A percentile compares a stretch with the other conserved stretches of the same genome.
phyloP scores from a whole-genome alignment of 179 eudicot species.

The Carnegiea gigantea region DNA sequence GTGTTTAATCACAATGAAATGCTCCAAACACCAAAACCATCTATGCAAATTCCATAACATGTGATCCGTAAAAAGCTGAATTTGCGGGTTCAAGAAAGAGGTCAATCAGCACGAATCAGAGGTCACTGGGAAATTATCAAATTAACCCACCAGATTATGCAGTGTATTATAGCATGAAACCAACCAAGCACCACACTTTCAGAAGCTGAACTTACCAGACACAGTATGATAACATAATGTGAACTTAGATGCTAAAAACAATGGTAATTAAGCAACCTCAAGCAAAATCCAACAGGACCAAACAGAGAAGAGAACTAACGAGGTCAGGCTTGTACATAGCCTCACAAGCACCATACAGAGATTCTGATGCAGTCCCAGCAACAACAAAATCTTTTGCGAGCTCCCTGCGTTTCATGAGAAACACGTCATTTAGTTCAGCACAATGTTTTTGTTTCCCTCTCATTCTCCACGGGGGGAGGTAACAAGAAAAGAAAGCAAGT shows the following conservation, averaged over 20 bases:
- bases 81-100: not conserved
- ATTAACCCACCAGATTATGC: not conserved
- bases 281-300: not conserved
- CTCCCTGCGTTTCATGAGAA: constrained; percentile 52
- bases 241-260: not conserved
- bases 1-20: not conserved
- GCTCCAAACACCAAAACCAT: not conserved
- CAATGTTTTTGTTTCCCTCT: not conserved
- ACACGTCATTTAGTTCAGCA: not conserved
- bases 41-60: not conserved
- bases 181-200: constrained; percentile 1
- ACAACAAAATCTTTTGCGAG: constrained; percentile 98
- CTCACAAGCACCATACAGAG: constrained; percentile 97
- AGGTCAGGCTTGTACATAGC: constrained; percentile 96
- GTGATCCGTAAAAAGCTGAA: not conserved
- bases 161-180: not conserved
- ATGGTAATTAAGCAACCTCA: not conserved
- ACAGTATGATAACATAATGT: not conserved
- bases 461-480: not conserved
- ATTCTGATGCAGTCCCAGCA: constrained; percentile 92
- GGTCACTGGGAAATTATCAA: not conserved
- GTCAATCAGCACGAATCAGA: not conserved
- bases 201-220: not conserved
- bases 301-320: constrained; percentile 42
- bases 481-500: not conserved